Base-by-base conservation (phyloP, 1,139 yeast species). In the Arxiozyma heterogenica region DNA sequence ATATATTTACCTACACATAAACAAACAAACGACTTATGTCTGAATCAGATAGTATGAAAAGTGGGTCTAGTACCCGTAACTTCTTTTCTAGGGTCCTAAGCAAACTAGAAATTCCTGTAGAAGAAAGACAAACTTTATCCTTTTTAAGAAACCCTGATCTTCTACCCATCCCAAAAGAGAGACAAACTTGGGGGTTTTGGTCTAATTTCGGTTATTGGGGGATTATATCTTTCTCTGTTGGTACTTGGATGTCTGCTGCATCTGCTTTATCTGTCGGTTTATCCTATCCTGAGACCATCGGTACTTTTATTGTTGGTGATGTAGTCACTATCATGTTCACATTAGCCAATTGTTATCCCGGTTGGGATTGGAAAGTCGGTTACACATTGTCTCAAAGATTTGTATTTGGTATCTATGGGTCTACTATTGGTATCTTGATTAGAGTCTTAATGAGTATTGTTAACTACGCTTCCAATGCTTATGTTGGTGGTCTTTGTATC, bases 361-460 rank as follows among this genome's bases (percentile, higher is more conserved):
- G 80, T 47, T 63, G 64, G 30, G 72, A 72, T 53, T 77, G 73
- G 69, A 77, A 75, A 61, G 71, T 76, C 47, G 80, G 80, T 15
- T 77, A 68, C 59, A 73, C 80, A 1, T 57, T 77, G 34, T 71
- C 73, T 43, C 76, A 75, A 57, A 69, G 80, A 62, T 69, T 75
- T 47, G 71, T 74, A 1, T 77, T 76, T 59, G 81, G 81, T 41
- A 72, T 76, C 38, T 66, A 70, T 53, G 77, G 77, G 15, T 74
- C 75, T 7, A 68, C 68, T 38, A 61, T 75, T 22, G 77, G 78
- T 51, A 69, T 76, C 53, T 56, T 74, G 45, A 68, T 76, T 48
- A 70, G 79, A 62, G 70, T 73, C 45, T 57, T 75, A 53, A 67
- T 75, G 60, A 70, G 75, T 51, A 67, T 73, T 43, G 73, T 75